These are phyloP conservation scores for Decorospora gaudefroyi DNA, from an alignment of 2,329 filamentous ascomycete species.

Conservation along the genomic window DNA sequence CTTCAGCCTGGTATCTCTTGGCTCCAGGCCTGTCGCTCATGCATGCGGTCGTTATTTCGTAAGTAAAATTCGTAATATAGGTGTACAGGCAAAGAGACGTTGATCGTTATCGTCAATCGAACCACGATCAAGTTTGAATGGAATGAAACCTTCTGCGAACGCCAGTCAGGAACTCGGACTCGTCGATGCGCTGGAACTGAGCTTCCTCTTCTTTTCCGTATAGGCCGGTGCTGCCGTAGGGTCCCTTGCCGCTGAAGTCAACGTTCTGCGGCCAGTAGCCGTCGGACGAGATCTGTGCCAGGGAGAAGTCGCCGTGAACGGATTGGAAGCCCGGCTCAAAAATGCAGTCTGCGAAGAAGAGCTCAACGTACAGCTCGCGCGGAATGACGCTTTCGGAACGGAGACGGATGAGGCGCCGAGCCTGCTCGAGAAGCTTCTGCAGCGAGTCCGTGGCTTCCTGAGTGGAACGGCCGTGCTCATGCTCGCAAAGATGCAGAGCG, in stretches of 20 bases:
- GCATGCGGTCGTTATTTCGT: slow-evolving; percentile 37
- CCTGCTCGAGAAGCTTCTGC: slow-evolving; percentile 48
- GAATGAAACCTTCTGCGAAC: slow-evolving; percentile 44
- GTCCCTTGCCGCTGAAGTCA: slow-evolving; percentile 52
- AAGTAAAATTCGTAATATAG: slow-evolving; percentile 23
- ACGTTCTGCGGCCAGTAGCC: slow-evolving; percentile 50
- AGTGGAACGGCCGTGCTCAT: slow-evolving; percentile 45
- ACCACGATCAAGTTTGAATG: slow-evolving; percentile 42
- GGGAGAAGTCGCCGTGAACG: slow-evolving; percentile 56
- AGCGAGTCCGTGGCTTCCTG: slow-evolving; percentile 46
- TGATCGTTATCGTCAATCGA: slow-evolving; percentile 19
- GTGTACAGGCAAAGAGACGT: slow-evolving; percentile 30
- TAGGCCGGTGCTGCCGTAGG: slow-evolving; percentile 55
- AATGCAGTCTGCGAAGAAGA: slow-evolving; percentile 59
- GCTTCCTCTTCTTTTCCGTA: slow-evolving; percentile 56
- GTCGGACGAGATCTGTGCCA: slow-evolving; percentile 49
- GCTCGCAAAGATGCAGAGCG: slow-evolving; percentile 54
- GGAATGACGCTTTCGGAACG: slow-evolving; percentile 47
- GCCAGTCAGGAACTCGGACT: slow-evolving; percentile 47
- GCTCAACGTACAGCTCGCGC: slow-evolving; percentile 51
- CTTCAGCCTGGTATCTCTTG: slow-evolving; percentile 39
- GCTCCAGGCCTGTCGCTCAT: slow-evolving; percentile 43
- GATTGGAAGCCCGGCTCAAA: slow-evolving; percentile 54
- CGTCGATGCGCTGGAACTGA: slow-evolving; percentile 47
- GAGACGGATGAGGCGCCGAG: slow-evolving; percentile 49